Conservation (phyloP, 805 yeast genomes). For the Yamadazyma sp. region DNA sequence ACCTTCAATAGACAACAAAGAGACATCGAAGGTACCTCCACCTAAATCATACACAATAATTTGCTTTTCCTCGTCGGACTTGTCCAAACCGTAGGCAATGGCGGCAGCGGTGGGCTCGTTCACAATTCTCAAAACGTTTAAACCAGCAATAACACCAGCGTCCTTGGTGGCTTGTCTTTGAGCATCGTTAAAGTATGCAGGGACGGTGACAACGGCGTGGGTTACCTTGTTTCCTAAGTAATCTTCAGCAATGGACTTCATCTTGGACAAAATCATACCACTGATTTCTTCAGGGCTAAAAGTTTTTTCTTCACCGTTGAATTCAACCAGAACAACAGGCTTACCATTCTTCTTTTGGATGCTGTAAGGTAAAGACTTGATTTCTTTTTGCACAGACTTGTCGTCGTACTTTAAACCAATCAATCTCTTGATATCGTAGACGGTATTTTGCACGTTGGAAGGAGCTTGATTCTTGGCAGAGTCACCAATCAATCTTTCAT, state of each 20-base stretch:
- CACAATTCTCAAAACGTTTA: constrained; percentile 90
- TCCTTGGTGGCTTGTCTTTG: constrained; percentile 99
- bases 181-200: constrained; percentile 96
- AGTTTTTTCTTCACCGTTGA: constrained; percentile 78
- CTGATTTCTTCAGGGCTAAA: constrained; percentile 95
- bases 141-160: constrained; percentile 95
- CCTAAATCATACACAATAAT: constrained; percentile 50
- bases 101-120: constrained; percentile 92
- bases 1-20: constrained; percentile 57
- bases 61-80: constrained; percentile 57
- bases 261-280: constrained; percentile 86
- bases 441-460: constrained; percentile 87
- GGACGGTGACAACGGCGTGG: constrained; percentile 94
- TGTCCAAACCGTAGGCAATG: constrained; percentile 58
- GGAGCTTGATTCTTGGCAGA: constrained; percentile 98
- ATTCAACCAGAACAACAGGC: constrained; percentile 80
- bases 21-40: constrained; percentile 73
- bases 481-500: constrained; percentile 93
- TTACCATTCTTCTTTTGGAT: constrained; percentile 71
- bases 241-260: constrained; percentile 92
- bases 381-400: constrained; percentile 64
- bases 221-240: constrained; percentile 56
- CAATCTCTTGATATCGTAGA: constrained; percentile 88
- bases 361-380: constrained; percentile 75
- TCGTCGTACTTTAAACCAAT: constrained; percentile 88